Evolutionary conservation across 2,329 filamentous ascomycete genomes (phyloP), one percentile per base, ranked within the genome.

Genomic region (Aspergillus phoenicis): DNA sequence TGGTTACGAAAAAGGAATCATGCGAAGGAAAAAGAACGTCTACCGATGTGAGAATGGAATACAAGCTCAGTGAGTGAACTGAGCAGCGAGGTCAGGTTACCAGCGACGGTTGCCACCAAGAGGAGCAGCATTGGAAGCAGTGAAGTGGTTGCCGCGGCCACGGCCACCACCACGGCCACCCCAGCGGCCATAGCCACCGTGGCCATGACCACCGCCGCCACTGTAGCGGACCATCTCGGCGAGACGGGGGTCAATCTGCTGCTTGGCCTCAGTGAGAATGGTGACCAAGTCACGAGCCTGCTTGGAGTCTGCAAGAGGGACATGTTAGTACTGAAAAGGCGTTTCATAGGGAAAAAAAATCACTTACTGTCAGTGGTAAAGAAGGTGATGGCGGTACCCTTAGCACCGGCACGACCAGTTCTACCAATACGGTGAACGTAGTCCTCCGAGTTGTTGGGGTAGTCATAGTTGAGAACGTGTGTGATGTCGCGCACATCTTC

Each of bases 401-500:
- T 91, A 74, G 90, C 89, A 82, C 95, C 95, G 76, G 86, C 86
- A 84, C 86, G 86, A 80, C 83, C 86, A 75, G 86, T 89, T 81
- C 86, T 85, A 75, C 86, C 86, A 76, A 88, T 88, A 74, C 86
- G 86, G 77, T 89, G 86, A 76, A 89, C 84, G 72, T 89, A 89
- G 73, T 89, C 86, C 78, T 89, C 86, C 72, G 86, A 88, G 78
- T 89, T 98, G 85, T 98, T 98, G 80, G 94, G 94, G 82, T 98
- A 98, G 80, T 98, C 95, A 91, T 98, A 97, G 89, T 98, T 98
- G 83, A 99, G 87, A 82, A 99, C 95, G 84, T 99, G 95, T 82
- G 95, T 98, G 84, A 99, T 99, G 87, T 99, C 96, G 84, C 93
- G 94, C 85, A 99, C 95, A 90, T 99, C 95, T 98, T 97, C 77